These are phyloP conservation scores for Aspergillus funiculosus DNA, from an alignment of 495 filamentous ascomycete species.

Conservation along the genomic window DNA sequence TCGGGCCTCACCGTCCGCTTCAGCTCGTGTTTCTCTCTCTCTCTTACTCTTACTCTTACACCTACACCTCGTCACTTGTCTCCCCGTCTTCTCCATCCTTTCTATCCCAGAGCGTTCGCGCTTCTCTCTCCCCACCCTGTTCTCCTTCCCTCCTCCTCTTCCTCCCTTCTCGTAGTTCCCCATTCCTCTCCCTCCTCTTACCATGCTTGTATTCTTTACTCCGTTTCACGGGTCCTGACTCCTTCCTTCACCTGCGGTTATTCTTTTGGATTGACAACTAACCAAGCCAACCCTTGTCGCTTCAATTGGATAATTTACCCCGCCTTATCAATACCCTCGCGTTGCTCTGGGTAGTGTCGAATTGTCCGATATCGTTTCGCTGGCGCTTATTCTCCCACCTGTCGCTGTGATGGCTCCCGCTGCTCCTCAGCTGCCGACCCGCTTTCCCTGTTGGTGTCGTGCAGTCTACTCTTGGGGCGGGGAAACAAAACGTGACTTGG, in stretches of 20 bases:
- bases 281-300: neutral
- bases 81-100: no score
- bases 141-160: conserved; percentile 2
- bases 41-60: neutral
- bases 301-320: conserved; percentile 1
- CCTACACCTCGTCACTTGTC: no score
- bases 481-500: conserved; percentile 90
- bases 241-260: conserved; percentile 4
- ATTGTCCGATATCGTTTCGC: neutral
- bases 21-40: conserved; percentile 6
- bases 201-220: conserved; percentile 11
- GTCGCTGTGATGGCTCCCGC: conserved; percentile 48
- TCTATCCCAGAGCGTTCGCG: no score
- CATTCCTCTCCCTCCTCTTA: conserved; percentile 7
- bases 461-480: conserved; percentile 96
- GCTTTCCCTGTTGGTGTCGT: conserved; percentile 93
- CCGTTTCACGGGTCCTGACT: neutral
- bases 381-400: conserved; percentile 3
- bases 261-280: conserved; percentile 9
- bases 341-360: neutral
- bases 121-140: neutral
- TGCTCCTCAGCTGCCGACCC: conserved; percentile 65
- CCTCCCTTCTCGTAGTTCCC: conserved; percentile 1
- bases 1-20: conserved; percentile 37
- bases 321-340: neutral